phyloP scores from a whole-genome alignment of 257 asterid genomes.

The Ilex asprella region DNA sequence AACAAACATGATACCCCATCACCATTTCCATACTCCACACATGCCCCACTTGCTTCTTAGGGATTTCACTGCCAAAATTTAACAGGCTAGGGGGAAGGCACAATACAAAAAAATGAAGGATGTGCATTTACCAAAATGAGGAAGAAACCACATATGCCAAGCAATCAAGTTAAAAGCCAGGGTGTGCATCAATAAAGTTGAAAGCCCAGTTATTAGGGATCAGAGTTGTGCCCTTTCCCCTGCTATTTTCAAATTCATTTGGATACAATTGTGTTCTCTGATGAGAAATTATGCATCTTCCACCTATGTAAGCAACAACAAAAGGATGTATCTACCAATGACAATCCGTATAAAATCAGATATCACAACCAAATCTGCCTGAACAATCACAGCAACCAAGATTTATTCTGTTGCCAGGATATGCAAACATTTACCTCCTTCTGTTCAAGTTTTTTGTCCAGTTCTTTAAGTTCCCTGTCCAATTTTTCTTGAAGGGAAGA shows the following conservation, averaged over 20 bases:
- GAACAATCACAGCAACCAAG: background rate
- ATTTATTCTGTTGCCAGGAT: background rate
- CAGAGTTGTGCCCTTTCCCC: background rate
- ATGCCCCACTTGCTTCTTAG: too few species aligned
- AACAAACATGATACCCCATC: too few species aligned
- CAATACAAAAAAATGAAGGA: too few species aligned
- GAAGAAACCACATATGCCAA: too few species aligned
- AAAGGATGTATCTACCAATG: background rate
- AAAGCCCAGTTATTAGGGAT: too few species aligned
- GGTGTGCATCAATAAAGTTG: too few species aligned
- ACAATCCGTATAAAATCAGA: background rate
- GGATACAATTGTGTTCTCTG: background rate
- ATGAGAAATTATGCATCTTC: background rate
- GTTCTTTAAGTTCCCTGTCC: constrained; percentile 82
- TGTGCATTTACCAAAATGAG: too few species aligned
- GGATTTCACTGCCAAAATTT: too few species aligned
- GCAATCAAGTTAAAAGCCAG: too few species aligned
- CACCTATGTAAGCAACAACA: background rate
- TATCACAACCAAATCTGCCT: background rate
- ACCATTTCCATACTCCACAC: too few species aligned
- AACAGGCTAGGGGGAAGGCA: too few species aligned
- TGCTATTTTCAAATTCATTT: background rate
- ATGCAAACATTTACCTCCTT: constrained; percentile 58
- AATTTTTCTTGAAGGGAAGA: constrained; percentile 82
- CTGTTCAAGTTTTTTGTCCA: constrained; percentile 81